phyloP scores from a whole-genome alignment of 495 filamentous ascomycete genomes.

The Trichoderma erinaceum region DNA sequence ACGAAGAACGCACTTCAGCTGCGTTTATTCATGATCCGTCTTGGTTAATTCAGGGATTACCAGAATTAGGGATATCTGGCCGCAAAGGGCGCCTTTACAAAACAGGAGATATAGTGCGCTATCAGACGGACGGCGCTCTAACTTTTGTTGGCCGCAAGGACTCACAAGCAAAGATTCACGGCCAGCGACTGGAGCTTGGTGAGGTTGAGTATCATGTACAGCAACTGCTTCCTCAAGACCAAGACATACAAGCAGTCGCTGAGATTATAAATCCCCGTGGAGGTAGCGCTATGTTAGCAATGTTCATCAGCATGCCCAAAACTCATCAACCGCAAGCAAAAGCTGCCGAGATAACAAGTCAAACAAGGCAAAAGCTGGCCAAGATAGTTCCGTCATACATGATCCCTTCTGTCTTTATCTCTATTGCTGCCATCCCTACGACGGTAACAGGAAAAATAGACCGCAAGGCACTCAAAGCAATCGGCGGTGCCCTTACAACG shows the following conservation, averaged over 20 bases:
- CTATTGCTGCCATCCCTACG: background rate
- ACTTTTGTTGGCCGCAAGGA: constrained; percentile 21
- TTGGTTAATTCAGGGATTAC: background rate
- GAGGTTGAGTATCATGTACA: constrained; percentile 30
- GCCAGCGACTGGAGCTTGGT: constrained; percentile 34
- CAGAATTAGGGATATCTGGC: too few species aligned
- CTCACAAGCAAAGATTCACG: constrained; percentile 33
- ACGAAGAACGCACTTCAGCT: background rate
- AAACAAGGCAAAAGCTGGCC: background rate
- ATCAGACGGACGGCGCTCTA: constrained; percentile 50
- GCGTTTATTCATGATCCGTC: constrained; percentile 11
- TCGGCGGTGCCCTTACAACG: background rate
- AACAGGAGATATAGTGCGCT: constrained; percentile 59
- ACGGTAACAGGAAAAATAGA: background rate
- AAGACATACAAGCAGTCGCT: background rate
- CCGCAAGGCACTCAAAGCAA: background rate
- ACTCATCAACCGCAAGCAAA: background rate
- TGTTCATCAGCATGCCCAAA: background rate
- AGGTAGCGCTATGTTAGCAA: background rate
- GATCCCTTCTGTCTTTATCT: background rate
- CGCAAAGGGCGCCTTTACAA: constrained; percentile 52
- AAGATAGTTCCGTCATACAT: background rate
- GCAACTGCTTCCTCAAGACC: background rate
- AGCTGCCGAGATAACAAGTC: background rate
- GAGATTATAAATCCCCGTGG: background rate